Percentiles rank a stretch among this genome's conserved stretches.
phyloP scores from a whole-genome alignment of 257 asterid genomes.

The Thymus quinquecostatus region DNA sequence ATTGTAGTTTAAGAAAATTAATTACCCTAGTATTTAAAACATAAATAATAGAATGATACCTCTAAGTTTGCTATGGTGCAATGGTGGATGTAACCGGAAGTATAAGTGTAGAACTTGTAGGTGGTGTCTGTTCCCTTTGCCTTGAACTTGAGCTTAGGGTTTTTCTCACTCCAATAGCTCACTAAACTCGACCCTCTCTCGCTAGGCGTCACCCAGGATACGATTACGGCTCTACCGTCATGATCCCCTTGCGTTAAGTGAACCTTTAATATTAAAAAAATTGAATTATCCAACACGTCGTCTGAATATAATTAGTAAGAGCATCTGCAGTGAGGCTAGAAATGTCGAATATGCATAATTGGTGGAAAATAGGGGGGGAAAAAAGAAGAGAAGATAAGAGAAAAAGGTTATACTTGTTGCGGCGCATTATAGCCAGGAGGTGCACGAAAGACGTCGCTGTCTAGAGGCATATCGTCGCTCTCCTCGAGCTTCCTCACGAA shows the following conservation, averaged over 20 bases:
- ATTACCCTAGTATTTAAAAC: not conserved
- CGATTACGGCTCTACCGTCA: conserved; percentile 64
- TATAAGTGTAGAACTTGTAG: conserved; percentile 57
- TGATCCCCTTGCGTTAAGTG: conserved; percentile 81
- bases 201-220: conserved; percentile 69
- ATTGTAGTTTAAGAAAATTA: not conserved
- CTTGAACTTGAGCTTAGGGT: not conserved
- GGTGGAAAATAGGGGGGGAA: too few species aligned
- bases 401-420: conserved; percentile 23
- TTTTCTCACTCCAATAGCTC: conserved; percentile 51
- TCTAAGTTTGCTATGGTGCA: conserved; percentile 45
- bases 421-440: conserved; percentile 41
- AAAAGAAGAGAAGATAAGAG: not conserved
- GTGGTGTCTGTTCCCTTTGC: conserved; percentile 50
- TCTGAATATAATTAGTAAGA: too few species aligned
- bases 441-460: conserved; percentile 28
- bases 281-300: too few species aligned
- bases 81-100: conserved; percentile 79
- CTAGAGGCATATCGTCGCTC: conserved; percentile 28
- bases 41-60: conserved; percentile 36
- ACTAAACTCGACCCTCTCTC: conserved; percentile 56
- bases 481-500: conserved; percentile 31
- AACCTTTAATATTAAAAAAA: conserved; percentile 39
- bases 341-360: too few species aligned
- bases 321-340: too few species aligned